These are phyloP conservation scores for Metschnikowia lunata DNA, from an alignment of 805 yeast genomes.

Conservation along the genomic window DNA sequence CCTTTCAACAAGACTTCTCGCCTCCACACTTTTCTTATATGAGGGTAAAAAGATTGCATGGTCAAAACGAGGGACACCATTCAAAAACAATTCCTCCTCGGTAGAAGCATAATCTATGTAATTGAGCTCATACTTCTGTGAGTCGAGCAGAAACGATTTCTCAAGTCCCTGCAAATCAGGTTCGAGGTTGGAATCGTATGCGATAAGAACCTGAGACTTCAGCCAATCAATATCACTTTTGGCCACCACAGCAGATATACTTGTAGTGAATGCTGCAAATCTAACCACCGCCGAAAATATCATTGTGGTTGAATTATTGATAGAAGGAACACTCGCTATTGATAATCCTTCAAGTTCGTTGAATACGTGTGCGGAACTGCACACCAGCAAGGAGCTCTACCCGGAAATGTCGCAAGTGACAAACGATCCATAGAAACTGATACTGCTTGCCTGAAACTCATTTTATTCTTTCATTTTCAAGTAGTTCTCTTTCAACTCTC, in stretches of 20 bases:
- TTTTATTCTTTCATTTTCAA: no score
- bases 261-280: conserved; percentile 12
- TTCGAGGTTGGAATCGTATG: conserved; percentile 28
- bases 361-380: conserved; percentile 19
- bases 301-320: conserved; percentile 6
- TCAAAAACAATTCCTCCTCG: conserved; percentile 20
- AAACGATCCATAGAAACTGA: no score
- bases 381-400: conserved; percentile 1
- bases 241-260: conserved; percentile 9
- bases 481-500: no score
- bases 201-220: conserved; percentile 25
- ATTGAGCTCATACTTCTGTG: conserved; percentile 11
- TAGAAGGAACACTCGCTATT: no score
- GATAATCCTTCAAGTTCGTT: neutral
- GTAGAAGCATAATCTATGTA: conserved; percentile 23
- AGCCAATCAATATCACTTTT: conserved; percentile 1
- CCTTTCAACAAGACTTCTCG: conserved; percentile 32
- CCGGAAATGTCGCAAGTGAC: neutral
- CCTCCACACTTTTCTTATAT: conserved; percentile 28
- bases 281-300: conserved; percentile 13
- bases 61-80: conserved; percentile 23
- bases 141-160: conserved; percentile 9
- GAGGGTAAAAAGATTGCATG: conserved; percentile 35
- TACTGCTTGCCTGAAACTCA: no score
- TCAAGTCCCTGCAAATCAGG: conserved; percentile 8